These are phyloP conservation scores for Falciphora oryzae DNA, from an alignment of 2,329 filamentous ascomycete genomes.

Conservation along the genomic window DNA sequence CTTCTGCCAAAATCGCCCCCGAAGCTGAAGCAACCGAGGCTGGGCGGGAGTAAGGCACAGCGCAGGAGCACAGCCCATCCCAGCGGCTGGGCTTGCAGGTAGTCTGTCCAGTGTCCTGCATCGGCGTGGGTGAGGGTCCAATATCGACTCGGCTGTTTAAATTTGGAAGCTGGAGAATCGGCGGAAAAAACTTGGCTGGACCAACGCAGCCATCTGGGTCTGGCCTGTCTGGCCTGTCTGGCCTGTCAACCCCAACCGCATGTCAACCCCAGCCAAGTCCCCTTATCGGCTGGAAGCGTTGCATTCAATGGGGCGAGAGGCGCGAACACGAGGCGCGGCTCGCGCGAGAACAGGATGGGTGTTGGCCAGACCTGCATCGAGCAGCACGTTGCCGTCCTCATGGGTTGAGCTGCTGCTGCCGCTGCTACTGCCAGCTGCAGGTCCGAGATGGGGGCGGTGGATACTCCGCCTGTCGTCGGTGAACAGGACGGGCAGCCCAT, in stretches of 20 bases:
- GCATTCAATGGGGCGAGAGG: neutral
- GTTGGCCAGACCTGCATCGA: conserved; percentile 2
- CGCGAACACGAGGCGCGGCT: neutral
- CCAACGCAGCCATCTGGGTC: neutral
- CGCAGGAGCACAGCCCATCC: neutral
- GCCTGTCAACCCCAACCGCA: no score
- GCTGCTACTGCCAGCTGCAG: neutral
- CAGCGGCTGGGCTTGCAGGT: neutral
- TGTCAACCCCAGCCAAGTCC: neutral
- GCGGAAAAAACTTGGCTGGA: neutral
- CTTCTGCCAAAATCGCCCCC: neutral
- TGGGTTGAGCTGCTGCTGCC: neutral
- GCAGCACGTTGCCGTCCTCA: neutral
- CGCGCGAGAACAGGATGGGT: conserved; percentile 1
- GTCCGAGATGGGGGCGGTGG: neutral
- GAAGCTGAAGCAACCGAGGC: no score
- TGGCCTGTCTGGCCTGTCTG: neutral
- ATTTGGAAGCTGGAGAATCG: neutral
- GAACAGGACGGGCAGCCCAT: neutral
- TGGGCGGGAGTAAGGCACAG: neutral
- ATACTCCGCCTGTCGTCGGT: neutral
- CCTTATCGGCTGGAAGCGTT: neutral
- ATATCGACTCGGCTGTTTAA: neutral
- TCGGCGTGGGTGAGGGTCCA: neutral
- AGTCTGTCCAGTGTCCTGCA: no score